phyloP scores from a whole-genome alignment of 441 rosid genomes.

The Euphorbia corollata region DNA sequence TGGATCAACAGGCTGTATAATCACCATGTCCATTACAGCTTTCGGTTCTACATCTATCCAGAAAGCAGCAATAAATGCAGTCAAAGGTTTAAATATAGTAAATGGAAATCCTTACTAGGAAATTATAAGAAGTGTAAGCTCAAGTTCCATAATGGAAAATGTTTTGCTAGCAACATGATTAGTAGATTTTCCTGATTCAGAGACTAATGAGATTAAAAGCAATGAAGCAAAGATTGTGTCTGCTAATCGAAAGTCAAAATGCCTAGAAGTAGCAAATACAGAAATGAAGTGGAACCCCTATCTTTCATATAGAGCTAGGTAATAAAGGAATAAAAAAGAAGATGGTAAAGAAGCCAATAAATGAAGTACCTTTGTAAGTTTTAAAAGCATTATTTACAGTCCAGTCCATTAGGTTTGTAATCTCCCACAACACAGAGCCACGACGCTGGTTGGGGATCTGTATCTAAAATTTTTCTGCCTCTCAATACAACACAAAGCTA shows the following conservation, averaged over 20 bases:
- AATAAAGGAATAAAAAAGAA: not conserved
- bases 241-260: too few relatives aligned
- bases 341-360: too few relatives aligned
- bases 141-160: not conserved
- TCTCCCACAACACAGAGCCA: conserved; percentile 25
- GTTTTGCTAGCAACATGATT: not conserved
- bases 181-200: not conserved
- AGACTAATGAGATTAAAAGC: not conserved
- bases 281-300: not conserved
- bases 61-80: conserved; percentile 13
- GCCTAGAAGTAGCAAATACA: too few relatives aligned
- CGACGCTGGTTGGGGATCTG: not conserved
- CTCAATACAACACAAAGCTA: not conserved
- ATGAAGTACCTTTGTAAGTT: conserved; percentile 69
- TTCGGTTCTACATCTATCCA: conserved; percentile 70
- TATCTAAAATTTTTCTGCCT: not conserved
- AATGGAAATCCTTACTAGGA: not conserved
- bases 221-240: not conserved
- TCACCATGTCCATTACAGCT: conserved; percentile 58
- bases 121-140: not conserved
- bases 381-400: conserved; percentile 63
- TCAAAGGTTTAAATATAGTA: conserved; percentile 4
- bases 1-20: conserved; percentile 51
- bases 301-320: too few relatives aligned
- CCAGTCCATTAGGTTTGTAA: conserved; percentile 67